Percentiles rank a stretch among this genome's conserved stretches.
These are phyloP conservation scores for Teratosphaeria zuluensis DNA, from an alignment of 2,329 filamentous ascomycete genomes.

Conservation along the genomic window DNA sequence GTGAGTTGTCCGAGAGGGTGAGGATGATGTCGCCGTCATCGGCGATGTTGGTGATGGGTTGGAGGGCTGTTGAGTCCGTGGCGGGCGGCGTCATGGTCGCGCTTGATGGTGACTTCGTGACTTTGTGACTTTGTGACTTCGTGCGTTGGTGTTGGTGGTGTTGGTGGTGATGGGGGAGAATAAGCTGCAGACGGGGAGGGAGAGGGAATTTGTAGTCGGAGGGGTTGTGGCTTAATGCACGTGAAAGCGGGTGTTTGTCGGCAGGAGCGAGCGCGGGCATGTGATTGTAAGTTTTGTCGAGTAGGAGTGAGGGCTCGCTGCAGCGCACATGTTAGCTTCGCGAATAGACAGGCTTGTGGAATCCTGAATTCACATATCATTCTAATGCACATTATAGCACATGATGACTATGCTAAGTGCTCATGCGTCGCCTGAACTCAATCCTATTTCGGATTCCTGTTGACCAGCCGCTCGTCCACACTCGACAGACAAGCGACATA, in stretches of 20 bases:
- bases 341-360: too few species aligned
- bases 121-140: too few species aligned
- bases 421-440: background rate
- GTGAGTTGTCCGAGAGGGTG: background rate
- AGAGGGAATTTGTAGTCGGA: too few species aligned
- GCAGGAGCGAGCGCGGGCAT: background rate
- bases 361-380: too few species aligned
- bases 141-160: background rate
- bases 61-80: background rate
- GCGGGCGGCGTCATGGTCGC: background rate
- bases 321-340: too few species aligned
- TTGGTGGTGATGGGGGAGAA: background rate
- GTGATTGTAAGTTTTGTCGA: background rate
- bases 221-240: background rate
- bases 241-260: background rate
- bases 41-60: background rate
- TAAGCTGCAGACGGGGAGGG: background rate
- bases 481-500: background rate
- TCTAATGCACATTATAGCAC: too few species aligned
- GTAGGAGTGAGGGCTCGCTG: too few species aligned
- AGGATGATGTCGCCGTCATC: conserved; percentile 1
- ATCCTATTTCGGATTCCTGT: too few species aligned
- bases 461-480: background rate
- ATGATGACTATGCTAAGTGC: background rate
- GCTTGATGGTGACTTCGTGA: background rate